Conservation (phyloP, 1,284 basidiomycete genomes). For the Crucibulum parvulum region DNA sequence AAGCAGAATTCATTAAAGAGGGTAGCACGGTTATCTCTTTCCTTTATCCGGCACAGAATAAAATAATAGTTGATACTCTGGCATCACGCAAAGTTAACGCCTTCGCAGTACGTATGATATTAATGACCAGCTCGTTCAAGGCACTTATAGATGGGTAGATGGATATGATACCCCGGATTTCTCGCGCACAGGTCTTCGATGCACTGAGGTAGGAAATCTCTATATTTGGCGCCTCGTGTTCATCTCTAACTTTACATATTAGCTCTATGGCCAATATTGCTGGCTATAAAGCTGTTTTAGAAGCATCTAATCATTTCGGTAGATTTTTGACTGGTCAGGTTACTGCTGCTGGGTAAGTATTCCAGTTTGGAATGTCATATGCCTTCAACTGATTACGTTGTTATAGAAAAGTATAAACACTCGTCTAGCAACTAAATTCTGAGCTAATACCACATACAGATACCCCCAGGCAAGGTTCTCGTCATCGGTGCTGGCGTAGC, state of each 20-base stretch:
- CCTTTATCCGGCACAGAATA: constrained; percentile 84
- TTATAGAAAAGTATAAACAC: constrained; percentile 31
- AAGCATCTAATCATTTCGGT: constrained; percentile 87
- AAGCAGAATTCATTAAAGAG: constrained; percentile 65
- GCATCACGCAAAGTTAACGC: constrained; percentile 68
- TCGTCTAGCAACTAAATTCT: neutral
- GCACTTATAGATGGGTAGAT: constrained; percentile 48
- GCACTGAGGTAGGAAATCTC: constrained; percentile 66
- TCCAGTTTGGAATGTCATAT: constrained; percentile 1
- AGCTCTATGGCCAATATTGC: constrained; percentile 93
- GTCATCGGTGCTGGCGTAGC: constrained; percentile 89
- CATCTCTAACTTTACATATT: constrained; percentile 2
- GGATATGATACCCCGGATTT: constrained; percentile 90
- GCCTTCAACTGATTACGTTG: neutral
- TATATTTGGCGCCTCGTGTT: neutral
- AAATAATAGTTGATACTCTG: constrained; percentile 70
- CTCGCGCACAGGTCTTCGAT: constrained; percentile 86
- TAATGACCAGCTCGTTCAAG: neutral
- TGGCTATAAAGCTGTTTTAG: constrained; percentile 87
- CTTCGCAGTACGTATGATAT: constrained; percentile 51
- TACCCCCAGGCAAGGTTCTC: constrained; percentile 85
- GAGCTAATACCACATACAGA: constrained; percentile 46
- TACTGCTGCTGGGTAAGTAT: constrained; percentile 80
- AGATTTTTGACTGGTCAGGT: constrained; percentile 89
- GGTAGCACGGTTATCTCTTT: constrained; percentile 86